Conservation (phyloP, 331 rosid species). For the Acacia concinna region DNA sequence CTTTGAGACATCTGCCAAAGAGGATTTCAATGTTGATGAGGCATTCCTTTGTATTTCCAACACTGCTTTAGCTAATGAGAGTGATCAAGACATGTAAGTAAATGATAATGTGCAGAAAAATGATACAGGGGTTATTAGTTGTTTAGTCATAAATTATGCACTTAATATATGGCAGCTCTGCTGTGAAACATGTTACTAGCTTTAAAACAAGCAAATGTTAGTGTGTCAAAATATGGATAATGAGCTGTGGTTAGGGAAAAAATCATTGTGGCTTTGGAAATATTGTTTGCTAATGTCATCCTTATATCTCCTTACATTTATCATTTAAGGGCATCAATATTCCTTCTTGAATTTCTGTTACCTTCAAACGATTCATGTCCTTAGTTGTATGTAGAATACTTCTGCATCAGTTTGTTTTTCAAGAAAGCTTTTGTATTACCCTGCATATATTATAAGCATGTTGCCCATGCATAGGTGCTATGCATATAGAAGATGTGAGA, state of each 20-base stretch:
- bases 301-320: not conserved
- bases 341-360: not conserved
- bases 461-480: not conserved
- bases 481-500: not conserved
- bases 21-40: slow-evolving; percentile 81
- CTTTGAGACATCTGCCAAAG: slow-evolving; percentile 97
- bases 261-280: not conserved
- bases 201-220: not conserved
- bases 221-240: not conserved
- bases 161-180: not conserved
- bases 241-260: not conserved
- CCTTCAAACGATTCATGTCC: not conserved
- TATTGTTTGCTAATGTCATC: not conserved
- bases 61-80: slow-evolving; percentile 79
- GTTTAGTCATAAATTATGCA: not conserved
- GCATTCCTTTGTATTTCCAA: slow-evolving; percentile 87
- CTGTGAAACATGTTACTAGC: not conserved
- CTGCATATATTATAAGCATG: not conserved
- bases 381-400: not conserved
- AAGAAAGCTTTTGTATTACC: not conserved
- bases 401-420: not conserved
- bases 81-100: slow-evolving; percentile 85
- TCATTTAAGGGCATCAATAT: not conserved
- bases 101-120: not conserved
- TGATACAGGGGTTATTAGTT: not conserved